Conservation (phyloP, 1,139 yeast species). For the Saccharomycopsis hybrid region DNA sequence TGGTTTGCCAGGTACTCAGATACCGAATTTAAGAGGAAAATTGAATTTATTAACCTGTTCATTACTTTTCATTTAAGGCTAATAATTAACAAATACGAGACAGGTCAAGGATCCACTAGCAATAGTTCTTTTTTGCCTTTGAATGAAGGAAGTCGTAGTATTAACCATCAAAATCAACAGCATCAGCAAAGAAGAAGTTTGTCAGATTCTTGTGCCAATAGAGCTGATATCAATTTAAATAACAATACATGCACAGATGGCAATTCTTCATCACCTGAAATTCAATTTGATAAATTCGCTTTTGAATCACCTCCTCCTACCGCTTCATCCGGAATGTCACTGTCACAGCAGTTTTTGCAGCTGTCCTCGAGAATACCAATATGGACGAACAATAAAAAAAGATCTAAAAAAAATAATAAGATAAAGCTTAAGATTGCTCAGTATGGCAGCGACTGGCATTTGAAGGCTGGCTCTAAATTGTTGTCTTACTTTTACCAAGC, state of each 20-base stretch:
- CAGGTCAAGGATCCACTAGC: neutral
- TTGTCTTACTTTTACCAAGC: conserved; percentile 51
- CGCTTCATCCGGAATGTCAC: neutral
- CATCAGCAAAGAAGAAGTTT: neutral
- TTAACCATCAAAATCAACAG: no score
- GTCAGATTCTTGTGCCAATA: neutral
- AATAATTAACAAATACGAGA: conserved; percentile 26
- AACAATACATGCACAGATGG: neutral
- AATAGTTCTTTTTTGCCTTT: no score
- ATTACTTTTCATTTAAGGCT: conserved; percentile 54
- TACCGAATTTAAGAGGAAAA: conserved; percentile 38
- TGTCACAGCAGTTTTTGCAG: conserved; percentile 21
- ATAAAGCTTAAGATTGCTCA: conserved; percentile 37
- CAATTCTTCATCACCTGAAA: neutral
- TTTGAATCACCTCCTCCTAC: neutral
- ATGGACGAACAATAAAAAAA: neutral
- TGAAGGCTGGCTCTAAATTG: conserved; percentile 57
- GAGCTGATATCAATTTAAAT: neutral
- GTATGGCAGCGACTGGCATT: conserved; percentile 80
- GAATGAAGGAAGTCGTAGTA: no score
- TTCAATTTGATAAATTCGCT: neutral
- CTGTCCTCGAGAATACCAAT: conserved; percentile 3
- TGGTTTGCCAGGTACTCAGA: conserved; percentile 49
- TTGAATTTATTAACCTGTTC: conserved; percentile 55
- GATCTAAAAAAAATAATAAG: neutral